A percentile compares a stretch with the other conserved stretches of the same genome.
phyloP scores from a whole-genome alignment of 2,329 filamentous ascomycete species.

The Gnomoniopsis smithogilvyi region DNA sequence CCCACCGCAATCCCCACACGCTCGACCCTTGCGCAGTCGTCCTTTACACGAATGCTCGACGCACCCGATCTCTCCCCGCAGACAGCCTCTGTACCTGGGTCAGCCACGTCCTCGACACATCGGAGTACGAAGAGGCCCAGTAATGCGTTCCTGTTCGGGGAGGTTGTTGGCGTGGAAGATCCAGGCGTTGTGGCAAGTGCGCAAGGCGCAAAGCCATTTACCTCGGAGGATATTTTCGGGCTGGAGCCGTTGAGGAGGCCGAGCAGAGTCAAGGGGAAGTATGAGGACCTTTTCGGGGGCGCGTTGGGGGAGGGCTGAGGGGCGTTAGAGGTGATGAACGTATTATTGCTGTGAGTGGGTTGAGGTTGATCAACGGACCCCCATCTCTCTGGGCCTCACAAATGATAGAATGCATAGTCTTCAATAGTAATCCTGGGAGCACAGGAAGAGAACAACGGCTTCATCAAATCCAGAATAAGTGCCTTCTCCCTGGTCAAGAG shows the following conservation, averaged over 20 bases:
- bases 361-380: background rate
- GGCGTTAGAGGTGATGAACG: background rate
- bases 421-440: too few species aligned
- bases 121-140: constrained; percentile 48
- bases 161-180: constrained; percentile 36
- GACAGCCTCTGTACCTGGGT: constrained; percentile 17
- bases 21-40: constrained; percentile 68
- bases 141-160: constrained; percentile 59
- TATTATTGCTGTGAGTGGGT: background rate
- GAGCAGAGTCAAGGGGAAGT: constrained; percentile 18
- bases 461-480: too few species aligned
- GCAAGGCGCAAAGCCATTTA: constrained; percentile 28
- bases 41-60: constrained; percentile 77
- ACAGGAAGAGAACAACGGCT: too few species aligned
- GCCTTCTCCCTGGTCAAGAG: too few species aligned
- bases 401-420: too few species aligned
- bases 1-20: constrained; percentile 53
- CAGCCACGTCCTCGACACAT: constrained; percentile 23
- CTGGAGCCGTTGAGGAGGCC: constrained; percentile 45
- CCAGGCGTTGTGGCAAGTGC: constrained; percentile 30
- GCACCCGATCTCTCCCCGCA: constrained; percentile 25
- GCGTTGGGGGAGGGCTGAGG: constrained; percentile 6
- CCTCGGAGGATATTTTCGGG: constrained; percentile 52
- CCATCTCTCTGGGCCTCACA: too few species aligned
- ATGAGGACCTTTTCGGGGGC: constrained; percentile 17